Percentiles rank a stretch among this genome's conserved stretches.
Evolutionary conservation across 202 grass and related monocot species (phyloP).

Genomic region (Panicum hallii): DNA sequence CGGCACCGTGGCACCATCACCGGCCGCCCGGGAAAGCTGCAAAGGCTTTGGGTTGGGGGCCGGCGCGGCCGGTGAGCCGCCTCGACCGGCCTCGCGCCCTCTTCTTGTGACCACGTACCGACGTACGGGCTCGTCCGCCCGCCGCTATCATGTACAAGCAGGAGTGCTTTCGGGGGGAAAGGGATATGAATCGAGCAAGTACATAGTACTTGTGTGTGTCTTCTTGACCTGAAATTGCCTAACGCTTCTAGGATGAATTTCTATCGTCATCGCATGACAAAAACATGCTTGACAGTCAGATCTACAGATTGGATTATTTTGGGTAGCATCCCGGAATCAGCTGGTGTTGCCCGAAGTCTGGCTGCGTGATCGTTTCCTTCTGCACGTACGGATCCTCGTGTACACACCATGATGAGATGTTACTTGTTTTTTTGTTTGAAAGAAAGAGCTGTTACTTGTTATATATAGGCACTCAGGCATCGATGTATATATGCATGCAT

Average conservation of each 20-base stretch:
- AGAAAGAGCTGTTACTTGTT: background rate
- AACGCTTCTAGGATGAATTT: background rate
- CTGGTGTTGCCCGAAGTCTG: background rate
- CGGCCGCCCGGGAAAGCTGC: background rate
- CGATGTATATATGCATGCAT: background rate
- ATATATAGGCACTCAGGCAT: background rate
- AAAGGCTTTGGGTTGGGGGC: background rate
- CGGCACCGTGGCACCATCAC: background rate
- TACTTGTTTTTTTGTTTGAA: background rate
- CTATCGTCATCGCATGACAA: background rate
- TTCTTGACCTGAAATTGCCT: background rate
- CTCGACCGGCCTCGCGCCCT: background rate
- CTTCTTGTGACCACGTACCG: background rate
- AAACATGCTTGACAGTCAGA: background rate
- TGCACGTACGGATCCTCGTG: too few species aligned
- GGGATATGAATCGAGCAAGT: background rate
- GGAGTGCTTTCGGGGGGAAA: background rate
- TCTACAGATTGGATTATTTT: background rate
- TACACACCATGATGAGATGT: slow-evolving; percentile 3
- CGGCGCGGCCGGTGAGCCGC: background rate
- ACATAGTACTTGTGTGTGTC: background rate
- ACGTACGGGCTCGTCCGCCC: background rate
- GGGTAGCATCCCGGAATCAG: background rate
- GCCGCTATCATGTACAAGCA: background rate
- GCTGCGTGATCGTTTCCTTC: background rate